Conservation (phyloP, 805 yeast species). For the Cyberlindnera japonica region DNA sequence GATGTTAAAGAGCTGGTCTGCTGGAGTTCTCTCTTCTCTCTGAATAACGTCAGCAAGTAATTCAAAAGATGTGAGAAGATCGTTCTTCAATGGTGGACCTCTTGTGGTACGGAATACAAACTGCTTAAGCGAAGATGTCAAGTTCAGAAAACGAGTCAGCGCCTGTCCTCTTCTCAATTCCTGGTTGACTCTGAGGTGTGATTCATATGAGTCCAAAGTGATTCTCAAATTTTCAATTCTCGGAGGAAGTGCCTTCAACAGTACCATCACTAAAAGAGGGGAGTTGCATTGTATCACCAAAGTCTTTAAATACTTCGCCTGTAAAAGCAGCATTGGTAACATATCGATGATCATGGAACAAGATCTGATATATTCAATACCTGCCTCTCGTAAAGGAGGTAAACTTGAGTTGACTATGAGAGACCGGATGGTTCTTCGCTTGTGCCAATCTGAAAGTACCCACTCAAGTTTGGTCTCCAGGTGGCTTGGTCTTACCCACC, state of each 20-base stretch:
- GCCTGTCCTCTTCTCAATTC: background rate
- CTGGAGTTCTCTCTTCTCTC: background rate
- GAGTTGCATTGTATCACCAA: background rate
- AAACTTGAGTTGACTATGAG: background rate
- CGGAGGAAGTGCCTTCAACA: background rate
- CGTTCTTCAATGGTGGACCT: background rate
- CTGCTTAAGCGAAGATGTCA: constrained; percentile 1
- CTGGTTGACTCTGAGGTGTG: background rate
- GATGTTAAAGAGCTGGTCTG: background rate
- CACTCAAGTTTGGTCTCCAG: background rate
- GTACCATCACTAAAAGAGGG: background rate
- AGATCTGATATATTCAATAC: background rate
- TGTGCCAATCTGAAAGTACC: background rate
- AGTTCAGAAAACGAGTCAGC: too few species aligned
- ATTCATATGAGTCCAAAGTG: background rate
- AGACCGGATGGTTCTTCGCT: background rate
- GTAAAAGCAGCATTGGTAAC: background rate
- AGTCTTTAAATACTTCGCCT: background rate
- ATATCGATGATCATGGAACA: background rate
- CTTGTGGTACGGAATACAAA: background rate
- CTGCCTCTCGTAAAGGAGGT: background rate
- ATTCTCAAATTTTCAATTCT: constrained; percentile 1
- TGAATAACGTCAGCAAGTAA: background rate
- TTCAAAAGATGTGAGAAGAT: background rate
- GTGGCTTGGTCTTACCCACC: background rate